These are phyloP conservation scores for Emericellopsis terricola DNA, from an alignment of 495 filamentous ascomycete species.

Conservation along the genomic window DNA sequence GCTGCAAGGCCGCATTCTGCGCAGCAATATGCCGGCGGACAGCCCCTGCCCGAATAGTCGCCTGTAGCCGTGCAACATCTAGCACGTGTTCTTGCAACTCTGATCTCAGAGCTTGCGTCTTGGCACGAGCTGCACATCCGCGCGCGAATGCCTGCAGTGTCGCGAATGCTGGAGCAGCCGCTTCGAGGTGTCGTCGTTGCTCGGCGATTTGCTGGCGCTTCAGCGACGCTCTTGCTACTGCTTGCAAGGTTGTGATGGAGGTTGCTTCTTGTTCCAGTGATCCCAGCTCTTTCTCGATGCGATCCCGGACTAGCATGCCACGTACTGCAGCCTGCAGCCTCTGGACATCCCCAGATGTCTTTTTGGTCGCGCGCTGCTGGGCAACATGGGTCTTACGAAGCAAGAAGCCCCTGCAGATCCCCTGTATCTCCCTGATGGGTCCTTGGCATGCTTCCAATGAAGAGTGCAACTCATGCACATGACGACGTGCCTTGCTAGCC, in stretches of 20 bases:
- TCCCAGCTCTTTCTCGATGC: conserved; percentile 16
- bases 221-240: conserved; percentile 21
- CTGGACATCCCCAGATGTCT: conserved; percentile 23
- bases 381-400: conserved; percentile 27
- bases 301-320: conserved; percentile 27
- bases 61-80: conserved; percentile 17
- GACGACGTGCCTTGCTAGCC: conserved; percentile 52
- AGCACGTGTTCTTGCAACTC: conserved; percentile 19
- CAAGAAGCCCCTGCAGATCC: conserved; percentile 42
- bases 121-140: conserved; percentile 25
- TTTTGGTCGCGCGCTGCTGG: conserved; percentile 35
- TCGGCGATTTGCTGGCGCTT: conserved; percentile 14
- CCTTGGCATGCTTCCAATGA: conserved; percentile 37
- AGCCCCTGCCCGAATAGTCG: conserved; percentile 25
- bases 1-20: conserved; percentile 19
- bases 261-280: conserved; percentile 17
- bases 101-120: conserved; percentile 15
- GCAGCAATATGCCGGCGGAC: conserved; percentile 27
- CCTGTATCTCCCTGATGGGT: conserved; percentile 50
- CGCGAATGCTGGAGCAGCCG: conserved; percentile 20
- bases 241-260: conserved; percentile 29
- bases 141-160: conserved; percentile 30
- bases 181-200: conserved; percentile 21
- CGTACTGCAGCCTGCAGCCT: conserved; percentile 34
- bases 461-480: conserved; percentile 45